Conservation (phyloP, 352 stramenopile genomes). For the Globisporangium spiculum region DNA sequence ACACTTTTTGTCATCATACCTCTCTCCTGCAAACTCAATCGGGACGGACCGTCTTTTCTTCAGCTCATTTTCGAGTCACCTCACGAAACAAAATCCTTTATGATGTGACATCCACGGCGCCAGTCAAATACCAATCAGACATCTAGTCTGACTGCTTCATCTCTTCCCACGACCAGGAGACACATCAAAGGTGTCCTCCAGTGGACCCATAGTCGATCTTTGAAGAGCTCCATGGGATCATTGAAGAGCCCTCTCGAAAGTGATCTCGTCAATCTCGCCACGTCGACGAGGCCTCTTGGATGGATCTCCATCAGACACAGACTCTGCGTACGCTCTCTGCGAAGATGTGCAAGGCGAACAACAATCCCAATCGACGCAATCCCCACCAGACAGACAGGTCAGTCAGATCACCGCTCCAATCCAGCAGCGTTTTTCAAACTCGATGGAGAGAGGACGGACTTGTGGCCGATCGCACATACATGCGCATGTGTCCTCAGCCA, state of each 20-base stretch:
- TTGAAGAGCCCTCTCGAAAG: neutral
- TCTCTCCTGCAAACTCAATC: neutral
- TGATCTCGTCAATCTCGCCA: neutral
- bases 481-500: neutral
- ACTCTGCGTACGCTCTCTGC: too few relatives aligned
- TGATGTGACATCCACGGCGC: conserved; percentile 1
- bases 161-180: neutral
- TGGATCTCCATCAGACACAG: too few relatives aligned
- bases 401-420: too few relatives aligned
- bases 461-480: neutral
- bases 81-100: too few relatives aligned
- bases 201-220: neutral
- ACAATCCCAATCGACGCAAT: too few relatives aligned
- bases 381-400: too few relatives aligned
- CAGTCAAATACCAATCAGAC: neutral
- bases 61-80: too few relatives aligned
- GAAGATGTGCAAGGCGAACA: too few relatives aligned
- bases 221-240: neutral
- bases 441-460: too few relatives aligned
- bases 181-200: neutral
- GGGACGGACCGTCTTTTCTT: too few relatives aligned
- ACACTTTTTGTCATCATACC: neutral
- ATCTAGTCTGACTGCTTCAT: neutral
- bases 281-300: too few relatives aligned
- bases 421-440: too few relatives aligned